Percentiles rank a stretch among this genome's conserved stretches.
These are phyloP conservation scores for Plantago coronopus DNA, from an alignment of 305 asterid species.

Conservation along the genomic window DNA sequence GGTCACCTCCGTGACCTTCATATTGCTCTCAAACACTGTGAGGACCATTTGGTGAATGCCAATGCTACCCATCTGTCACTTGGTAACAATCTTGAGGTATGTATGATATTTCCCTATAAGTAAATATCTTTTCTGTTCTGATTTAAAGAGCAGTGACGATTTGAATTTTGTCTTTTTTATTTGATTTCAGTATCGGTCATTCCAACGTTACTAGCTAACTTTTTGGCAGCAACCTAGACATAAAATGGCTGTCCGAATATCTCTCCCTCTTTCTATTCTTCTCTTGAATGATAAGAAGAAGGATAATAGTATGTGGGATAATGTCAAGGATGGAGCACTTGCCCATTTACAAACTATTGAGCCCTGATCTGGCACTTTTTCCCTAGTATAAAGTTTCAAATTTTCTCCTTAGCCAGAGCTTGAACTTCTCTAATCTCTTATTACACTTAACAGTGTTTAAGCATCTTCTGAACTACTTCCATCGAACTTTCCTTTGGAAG, in stretches of 20 bases:
- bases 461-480: no score
- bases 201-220: background rate
- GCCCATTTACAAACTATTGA: no score
- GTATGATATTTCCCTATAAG: conserved; percentile 2
- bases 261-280: background rate
- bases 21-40: conserved; percentile 58
- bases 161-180: no score
- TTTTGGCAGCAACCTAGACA: background rate
- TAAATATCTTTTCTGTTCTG: background rate
- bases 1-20: conserved; percentile 80
- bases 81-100: conserved; percentile 72
- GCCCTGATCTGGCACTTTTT: no score
- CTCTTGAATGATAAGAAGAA: background rate
- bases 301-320: background rate
- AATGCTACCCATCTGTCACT: conserved; percentile 54
- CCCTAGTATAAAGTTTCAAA: no score
- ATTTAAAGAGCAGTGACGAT: conserved; percentile 3
- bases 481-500: no score
- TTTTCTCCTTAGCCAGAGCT: no score
- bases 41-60: conserved; percentile 62
- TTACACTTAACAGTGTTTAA: no score
- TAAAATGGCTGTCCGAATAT: background rate
- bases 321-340: background rate
- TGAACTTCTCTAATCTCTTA: no score
- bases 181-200: no score